Conservation (phyloP, 371 early-diverging fungal species). For the Mortierella sp. region DNA sequence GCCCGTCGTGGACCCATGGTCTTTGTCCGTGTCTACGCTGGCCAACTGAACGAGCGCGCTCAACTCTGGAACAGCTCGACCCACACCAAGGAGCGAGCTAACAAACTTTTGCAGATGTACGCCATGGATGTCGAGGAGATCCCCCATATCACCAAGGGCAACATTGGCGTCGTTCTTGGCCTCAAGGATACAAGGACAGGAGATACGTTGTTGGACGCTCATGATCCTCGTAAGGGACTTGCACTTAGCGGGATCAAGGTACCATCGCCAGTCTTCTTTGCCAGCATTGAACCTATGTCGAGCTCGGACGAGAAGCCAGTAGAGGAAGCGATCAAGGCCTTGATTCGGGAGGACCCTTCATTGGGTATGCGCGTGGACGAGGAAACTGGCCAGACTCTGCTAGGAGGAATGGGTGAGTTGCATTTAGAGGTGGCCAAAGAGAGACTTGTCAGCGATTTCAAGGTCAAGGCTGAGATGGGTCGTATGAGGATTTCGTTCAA, state of each 20-base stretch:
- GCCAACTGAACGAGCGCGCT: constrained; percentile 75
- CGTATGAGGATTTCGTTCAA: constrained; percentile 91
- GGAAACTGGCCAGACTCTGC: constrained; percentile 91
- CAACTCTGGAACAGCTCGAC: constrained; percentile 80
- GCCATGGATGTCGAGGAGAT: constrained; percentile 94
- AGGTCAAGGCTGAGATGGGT: constrained; percentile 88
- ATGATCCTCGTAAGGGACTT: constrained; percentile 67
- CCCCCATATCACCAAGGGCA: constrained; percentile 79
- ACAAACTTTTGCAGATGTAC: constrained; percentile 92
- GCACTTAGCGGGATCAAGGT: constrained; percentile 83
- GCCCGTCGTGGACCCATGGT: constrained; percentile 89
- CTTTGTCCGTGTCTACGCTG: constrained; percentile 95
- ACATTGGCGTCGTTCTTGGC: constrained; percentile 94
- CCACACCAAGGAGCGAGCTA: constrained; percentile 84
- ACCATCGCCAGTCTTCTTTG: constrained; percentile 94
- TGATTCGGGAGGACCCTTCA: constrained; percentile 94
- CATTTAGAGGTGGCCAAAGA: constrained; percentile 94
- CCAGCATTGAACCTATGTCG: constrained; percentile 86
- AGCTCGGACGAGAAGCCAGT: constrained; percentile 84
- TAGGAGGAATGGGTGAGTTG: constrained; percentile 98
- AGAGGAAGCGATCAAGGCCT: constrained; percentile 78
- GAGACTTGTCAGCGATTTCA: constrained; percentile 83
- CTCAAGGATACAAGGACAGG: constrained; percentile 92
- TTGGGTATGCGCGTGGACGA: constrained; percentile 80
- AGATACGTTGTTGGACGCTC: constrained; percentile 85